phyloP scores from a whole-genome alignment of 768 basidiomycete species.

The Rhizopogon rudus region DNA sequence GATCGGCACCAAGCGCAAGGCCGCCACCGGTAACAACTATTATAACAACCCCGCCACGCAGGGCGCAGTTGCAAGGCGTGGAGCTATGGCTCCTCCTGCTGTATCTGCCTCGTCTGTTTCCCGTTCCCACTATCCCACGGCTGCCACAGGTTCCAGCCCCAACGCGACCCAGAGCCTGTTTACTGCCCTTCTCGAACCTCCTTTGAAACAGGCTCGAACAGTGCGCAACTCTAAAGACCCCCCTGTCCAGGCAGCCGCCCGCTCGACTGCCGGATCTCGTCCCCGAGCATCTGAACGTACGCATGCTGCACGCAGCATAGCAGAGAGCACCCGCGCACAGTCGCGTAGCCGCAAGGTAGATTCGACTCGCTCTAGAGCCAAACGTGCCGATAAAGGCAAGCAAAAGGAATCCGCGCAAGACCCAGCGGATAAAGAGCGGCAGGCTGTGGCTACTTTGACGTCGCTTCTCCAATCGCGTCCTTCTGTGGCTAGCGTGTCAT shows the following conservation, averaged over 20 bases:
- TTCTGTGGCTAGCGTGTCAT: slow-evolving; percentile 56
- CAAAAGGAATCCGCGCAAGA: slow-evolving; percentile 34
- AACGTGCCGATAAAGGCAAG: slow-evolving; percentile 44
- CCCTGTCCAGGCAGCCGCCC: slow-evolving; percentile 47
- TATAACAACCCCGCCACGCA: slow-evolving; percentile 51
- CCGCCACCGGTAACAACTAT: slow-evolving; percentile 35
- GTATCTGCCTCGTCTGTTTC: slow-evolving; percentile 24
- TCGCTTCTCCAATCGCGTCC: slow-evolving; percentile 64
- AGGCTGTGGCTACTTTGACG: slow-evolving; percentile 78
- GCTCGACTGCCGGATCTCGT: slow-evolving; percentile 29
- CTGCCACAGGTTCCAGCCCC: slow-evolving; percentile 28
- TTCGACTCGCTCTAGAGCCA: slow-evolving; percentile 28
- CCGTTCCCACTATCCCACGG: slow-evolving; percentile 39
- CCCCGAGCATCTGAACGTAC: slow-evolving; percentile 10
- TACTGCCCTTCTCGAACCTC: slow-evolving; percentile 69
- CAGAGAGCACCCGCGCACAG: slow-evolving; percentile 43
- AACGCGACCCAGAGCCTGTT: slow-evolving; percentile 59
- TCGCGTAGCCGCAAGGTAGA: slow-evolving; percentile 39
- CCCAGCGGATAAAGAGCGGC: slow-evolving; percentile 61
- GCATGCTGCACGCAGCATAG: slow-evolving; percentile 35
- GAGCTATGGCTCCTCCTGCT: slow-evolving; percentile 42
- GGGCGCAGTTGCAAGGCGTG: slow-evolving; percentile 32
- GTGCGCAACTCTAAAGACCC: slow-evolving; percentile 71
- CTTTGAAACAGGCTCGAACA: slow-evolving; percentile 78
- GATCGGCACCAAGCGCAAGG: slow-evolving; percentile 57